These are phyloP conservation scores for Botrytis medusae DNA, from an alignment of 2,329 filamentous ascomycete species.

Conservation along the genomic window DNA sequence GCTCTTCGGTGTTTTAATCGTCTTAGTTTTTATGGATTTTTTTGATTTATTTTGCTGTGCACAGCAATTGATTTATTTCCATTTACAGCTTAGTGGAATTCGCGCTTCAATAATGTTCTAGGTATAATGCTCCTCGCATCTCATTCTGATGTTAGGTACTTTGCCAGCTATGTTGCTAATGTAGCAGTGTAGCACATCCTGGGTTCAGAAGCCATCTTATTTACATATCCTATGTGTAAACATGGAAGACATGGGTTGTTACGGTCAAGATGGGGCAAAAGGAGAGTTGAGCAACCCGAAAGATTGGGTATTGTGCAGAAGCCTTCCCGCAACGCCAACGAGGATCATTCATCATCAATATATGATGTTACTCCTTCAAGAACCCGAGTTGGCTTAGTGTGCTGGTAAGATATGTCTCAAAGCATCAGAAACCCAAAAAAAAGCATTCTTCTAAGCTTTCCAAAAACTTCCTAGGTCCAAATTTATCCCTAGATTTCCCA, in stretches of 20 bases:
- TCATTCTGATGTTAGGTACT: background rate
- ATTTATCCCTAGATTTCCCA: slow-evolving; percentile 14
- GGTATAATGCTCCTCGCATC: slow-evolving; percentile 5
- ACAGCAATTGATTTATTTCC: background rate
- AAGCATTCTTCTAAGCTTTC: slow-evolving; percentile 7
- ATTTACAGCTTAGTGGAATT: background rate
- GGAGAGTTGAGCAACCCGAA: slow-evolving; percentile 18
- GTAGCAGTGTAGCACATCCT: background rate
- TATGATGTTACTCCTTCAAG: slow-evolving; percentile 16
- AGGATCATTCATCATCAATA: slow-evolving; percentile 22
- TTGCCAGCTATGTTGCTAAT: background rate
- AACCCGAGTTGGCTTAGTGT: background rate
- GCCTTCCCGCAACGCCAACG: slow-evolving; percentile 24
- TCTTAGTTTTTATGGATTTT: background rate
- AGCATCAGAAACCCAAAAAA: slow-evolving; percentile 10
- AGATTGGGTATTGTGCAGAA: slow-evolving; percentile 23
- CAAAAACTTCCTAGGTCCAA: slow-evolving; percentile 7
- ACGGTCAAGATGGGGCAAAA: background rate
- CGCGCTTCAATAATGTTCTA: background rate
- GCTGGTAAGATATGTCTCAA: slow-evolving; percentile 15
- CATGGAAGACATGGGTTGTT: background rate
- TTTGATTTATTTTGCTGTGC: background rate
- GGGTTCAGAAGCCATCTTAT: background rate
- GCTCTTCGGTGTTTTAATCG: background rate
- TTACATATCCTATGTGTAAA: background rate